These are phyloP conservation scores for Cryptococcus floricola DNA, from an alignment of 1,284 basidiomycete species.

Conservation along the genomic window DNA sequence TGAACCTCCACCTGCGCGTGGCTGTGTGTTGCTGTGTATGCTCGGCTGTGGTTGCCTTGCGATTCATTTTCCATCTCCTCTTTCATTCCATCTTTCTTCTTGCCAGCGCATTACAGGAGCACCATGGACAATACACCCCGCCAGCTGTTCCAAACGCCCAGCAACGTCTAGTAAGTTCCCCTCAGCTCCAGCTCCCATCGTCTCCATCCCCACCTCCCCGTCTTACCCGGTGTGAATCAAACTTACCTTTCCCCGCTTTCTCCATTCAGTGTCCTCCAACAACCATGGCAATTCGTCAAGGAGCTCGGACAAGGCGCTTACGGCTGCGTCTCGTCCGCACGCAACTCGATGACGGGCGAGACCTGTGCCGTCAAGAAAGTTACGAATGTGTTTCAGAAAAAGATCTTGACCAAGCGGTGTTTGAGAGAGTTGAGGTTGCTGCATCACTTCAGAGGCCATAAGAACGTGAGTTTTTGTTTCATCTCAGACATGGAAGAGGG, in stretches of 20 bases:
- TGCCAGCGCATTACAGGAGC: not conserved
- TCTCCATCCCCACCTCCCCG: not conserved
- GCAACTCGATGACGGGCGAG: slow-evolving; percentile 77
- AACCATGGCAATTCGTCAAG: slow-evolving; percentile 89
- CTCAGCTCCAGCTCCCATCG: not conserved
- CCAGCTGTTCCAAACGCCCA: slow-evolving; percentile 46
- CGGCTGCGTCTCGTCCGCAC: slow-evolving; percentile 83
- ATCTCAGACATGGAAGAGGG: not conserved
- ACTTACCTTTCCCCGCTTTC: not conserved
- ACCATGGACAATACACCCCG: slow-evolving; percentile 48
- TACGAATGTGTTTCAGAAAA: slow-evolving; percentile 94
- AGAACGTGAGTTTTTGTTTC: slow-evolving; percentile 63
- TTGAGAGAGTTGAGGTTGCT: slow-evolving; percentile 88
- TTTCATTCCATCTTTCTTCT: too few relatives aligned
- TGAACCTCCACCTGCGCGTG: too few relatives aligned
- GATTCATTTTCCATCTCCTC: too few relatives aligned
- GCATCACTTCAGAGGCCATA: slow-evolving; percentile 94
- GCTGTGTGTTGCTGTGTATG: too few relatives aligned
- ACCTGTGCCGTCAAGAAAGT: slow-evolving; percentile 72
- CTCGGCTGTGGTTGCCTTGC: too few relatives aligned
- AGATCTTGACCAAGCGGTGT: slow-evolving; percentile 89
- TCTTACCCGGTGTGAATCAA: not conserved
- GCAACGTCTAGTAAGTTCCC: slow-evolving; percentile 45
- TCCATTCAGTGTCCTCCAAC: slow-evolving; percentile 66
- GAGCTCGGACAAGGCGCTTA: slow-evolving; percentile 93